Percentiles rank a stretch among this genome's conserved stretches.
Conservation (phyloP, 2,329 filamentous ascomycete species). For the Diaporthe australafricana region DNA sequence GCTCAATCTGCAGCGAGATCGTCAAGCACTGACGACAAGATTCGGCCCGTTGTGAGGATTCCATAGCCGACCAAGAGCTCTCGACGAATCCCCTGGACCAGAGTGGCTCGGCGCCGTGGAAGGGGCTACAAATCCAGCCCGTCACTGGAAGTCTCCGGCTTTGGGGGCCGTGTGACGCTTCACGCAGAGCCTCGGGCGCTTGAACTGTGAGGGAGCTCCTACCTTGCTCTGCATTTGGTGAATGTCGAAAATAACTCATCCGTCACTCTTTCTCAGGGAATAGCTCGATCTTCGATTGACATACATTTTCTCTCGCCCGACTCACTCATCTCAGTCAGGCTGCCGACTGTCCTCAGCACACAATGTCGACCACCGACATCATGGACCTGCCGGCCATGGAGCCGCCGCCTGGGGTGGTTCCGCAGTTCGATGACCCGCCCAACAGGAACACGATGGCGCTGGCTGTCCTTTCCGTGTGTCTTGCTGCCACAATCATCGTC, state of each 20-base stretch:
- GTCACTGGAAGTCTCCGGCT: not conserved
- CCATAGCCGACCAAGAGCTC: not conserved
- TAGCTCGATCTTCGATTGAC: not conserved
- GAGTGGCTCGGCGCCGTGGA: too few relatives aligned
- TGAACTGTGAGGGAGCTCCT: not conserved
- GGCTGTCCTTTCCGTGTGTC: not conserved
- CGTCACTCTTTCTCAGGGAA: not conserved
- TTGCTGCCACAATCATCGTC: not conserved
- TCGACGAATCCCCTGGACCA: too few relatives aligned
- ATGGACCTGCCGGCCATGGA: not conserved
- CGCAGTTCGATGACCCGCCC: not conserved
- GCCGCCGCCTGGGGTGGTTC: slow-evolving; percentile 7
- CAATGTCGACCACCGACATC: not conserved
- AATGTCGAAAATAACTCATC: not conserved
- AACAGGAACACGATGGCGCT: not conserved
- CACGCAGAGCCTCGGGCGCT: not conserved
- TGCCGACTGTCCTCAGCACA: not conserved
- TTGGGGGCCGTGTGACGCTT: not conserved
- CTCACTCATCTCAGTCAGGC: not conserved
- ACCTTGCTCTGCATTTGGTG: not conserved
- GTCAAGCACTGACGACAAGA: too few relatives aligned
- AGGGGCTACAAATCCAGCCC: not conserved
- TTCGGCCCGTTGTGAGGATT: not conserved
- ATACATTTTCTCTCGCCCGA: too few relatives aligned
- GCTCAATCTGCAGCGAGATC: too few relatives aligned